These are phyloP conservation scores for Cladophialophora exuberans DNA, from an alignment of 2,329 filamentous ascomycete species.

Conservation along the genomic window DNA sequence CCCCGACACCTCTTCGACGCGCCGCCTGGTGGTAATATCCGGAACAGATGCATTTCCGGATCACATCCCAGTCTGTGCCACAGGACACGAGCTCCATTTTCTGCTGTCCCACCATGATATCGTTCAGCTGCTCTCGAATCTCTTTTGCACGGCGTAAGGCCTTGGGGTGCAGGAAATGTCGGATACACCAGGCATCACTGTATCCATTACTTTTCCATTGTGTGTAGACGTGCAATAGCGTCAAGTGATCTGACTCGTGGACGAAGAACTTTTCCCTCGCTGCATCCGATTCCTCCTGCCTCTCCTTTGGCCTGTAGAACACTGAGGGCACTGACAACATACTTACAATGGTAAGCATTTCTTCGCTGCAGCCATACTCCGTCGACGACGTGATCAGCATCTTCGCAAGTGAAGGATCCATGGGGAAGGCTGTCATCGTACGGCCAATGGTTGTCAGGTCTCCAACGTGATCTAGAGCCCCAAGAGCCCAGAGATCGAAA, in stretches of 20 bases:
- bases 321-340: constrained; percentile 97
- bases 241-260: constrained; percentile 94
- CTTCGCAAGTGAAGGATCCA: constrained; percentile 95
- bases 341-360: constrained; percentile 97
- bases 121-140: constrained; percentile 87
- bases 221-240: constrained; percentile 90
- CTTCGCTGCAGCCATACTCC: constrained; percentile 90
- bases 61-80: constrained; percentile 95
- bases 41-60: constrained; percentile 94
- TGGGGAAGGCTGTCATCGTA: constrained; percentile 96
- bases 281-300: constrained; percentile 93
- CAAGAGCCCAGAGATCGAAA: constrained; percentile 95
- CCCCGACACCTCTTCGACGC: constrained; percentile 91
- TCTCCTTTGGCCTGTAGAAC: constrained; percentile 95
- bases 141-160: constrained; percentile 88
- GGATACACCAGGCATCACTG: constrained; percentile 88
- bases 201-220: constrained; percentile 93
- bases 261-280: constrained; percentile 98
- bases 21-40: constrained; percentile 98
- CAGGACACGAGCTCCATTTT: constrained; percentile 87
- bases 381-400: constrained; percentile 88
- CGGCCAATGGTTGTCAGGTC: constrained; percentile 84
- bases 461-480: constrained; percentile 89
- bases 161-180: constrained; percentile 95
- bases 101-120: constrained; percentile 86